A percentile compares a stretch with the other conserved stretches of the same genome.
phyloP scores from a whole-genome alignment of 129 eudicot species.

The Flaveria trinervia region DNA sequence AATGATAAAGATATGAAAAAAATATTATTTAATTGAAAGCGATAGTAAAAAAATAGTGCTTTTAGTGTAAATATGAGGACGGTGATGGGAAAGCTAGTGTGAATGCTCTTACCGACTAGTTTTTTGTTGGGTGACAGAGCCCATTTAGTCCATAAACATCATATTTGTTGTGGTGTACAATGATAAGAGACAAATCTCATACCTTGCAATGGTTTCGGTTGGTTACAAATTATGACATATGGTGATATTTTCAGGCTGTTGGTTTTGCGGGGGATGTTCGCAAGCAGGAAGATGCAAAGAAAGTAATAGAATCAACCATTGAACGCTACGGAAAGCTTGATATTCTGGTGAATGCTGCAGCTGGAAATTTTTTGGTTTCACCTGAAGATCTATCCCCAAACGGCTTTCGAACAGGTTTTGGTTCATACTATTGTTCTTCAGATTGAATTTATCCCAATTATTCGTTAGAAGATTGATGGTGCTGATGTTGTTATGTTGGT shows the following conservation, averaged over 20 bases:
- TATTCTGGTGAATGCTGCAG: conserved; percentile 95
- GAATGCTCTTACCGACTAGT: too few relatives aligned
- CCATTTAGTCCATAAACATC: too few relatives aligned
- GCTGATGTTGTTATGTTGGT: background rate
- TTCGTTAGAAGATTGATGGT: background rate
- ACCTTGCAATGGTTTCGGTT: too few relatives aligned
- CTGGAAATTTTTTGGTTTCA: conserved; percentile 86
- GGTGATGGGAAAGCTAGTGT: too few relatives aligned
- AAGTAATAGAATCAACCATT: conserved; percentile 74
- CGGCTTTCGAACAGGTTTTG: conserved; percentile 76
- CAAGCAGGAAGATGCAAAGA: conserved; percentile 78
- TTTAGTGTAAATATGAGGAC: too few relatives aligned
- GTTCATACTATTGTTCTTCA: background rate
- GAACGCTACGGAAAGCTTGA: conserved; percentile 80
- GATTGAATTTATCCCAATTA: background rate
- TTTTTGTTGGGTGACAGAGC: too few relatives aligned
- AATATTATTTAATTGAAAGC: too few relatives aligned
- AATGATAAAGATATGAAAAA: too few relatives aligned
- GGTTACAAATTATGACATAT: background rate
- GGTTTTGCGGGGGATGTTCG: conserved; percentile 95
- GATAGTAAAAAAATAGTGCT: too few relatives aligned
- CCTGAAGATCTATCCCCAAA: conserved; percentile 92
- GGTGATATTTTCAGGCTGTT: conserved; percentile 52
- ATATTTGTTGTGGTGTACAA: too few relatives aligned
- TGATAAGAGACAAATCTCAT: too few relatives aligned